These are phyloP conservation scores for Arctium minus DNA, from an alignment of 129 eudicot genomes.

Conservation along the genomic window DNA sequence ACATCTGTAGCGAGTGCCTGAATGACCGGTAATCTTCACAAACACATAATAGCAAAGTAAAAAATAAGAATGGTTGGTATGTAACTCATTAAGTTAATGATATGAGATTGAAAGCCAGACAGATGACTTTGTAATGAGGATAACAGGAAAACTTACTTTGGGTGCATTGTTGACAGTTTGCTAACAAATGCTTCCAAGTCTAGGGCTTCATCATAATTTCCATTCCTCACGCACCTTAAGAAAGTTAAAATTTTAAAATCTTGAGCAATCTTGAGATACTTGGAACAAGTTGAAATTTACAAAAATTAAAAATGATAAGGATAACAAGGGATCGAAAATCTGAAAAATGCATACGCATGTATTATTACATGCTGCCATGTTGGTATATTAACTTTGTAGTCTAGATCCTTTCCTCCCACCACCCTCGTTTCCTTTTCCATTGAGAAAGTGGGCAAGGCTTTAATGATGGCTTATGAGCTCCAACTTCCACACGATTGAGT, in stretches of 20 bases:
- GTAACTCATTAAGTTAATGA: constrained; percentile 8
- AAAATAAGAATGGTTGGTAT: not conserved
- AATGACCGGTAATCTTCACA: constrained; percentile 70
- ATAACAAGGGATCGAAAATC: not conserved
- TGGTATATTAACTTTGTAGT: not conserved
- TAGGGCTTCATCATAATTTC: constrained; percentile 97
- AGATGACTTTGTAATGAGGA: not conserved
- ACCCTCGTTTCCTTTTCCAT: not conserved
- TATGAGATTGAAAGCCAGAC: constrained; percentile 5
- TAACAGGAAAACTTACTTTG: constrained; percentile 56
- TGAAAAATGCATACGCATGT: not conserved
- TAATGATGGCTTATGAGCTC: not conserved
- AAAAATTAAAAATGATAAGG: not conserved
- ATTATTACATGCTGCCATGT: not conserved
- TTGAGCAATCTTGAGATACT: not conserved
- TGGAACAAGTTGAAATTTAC: not conserved
- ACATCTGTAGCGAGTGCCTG: constrained; percentile 90
- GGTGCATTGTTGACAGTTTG: constrained; percentile 96
- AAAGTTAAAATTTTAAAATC: not conserved
- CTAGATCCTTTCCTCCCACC: not conserved
- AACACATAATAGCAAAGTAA: not conserved
- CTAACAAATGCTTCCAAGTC: constrained; percentile 90
- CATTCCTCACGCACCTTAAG: constrained; percentile 92
- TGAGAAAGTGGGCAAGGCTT: not conserved
- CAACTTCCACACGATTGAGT: not conserved